Base-by-base conservation (phyloP, 805 yeast species). In the Monosporozyma siamensis region DNA sequence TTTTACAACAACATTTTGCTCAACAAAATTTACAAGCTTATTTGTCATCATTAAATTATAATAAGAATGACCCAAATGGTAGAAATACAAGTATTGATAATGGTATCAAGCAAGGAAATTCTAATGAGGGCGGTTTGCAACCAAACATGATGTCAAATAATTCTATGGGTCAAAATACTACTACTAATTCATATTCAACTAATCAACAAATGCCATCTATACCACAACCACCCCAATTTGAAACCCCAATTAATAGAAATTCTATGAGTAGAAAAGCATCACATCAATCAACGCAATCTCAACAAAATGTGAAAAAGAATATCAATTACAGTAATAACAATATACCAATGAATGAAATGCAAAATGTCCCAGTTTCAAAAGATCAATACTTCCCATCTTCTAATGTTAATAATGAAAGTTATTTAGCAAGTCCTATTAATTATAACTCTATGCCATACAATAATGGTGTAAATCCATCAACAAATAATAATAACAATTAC, bases 11-110 rank as follows among this genome's bases (percentile, higher is more conserved):
- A 44, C 59, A 60, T 41, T 46, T 51, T 15, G 67, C 66, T 7
- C 64, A 60, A 44, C 62, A 60, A 42, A 61, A 57, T 42, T 41
- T 63, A 30, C 62, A 61, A 43, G 59, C 61, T 1, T 63, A 59
- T 35, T 40, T 63, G 29, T 44, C 54, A 3, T 52, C 61, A 8
- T 40, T 59, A 34, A 53, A 52, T 23, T 39, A 42, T 26, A 34
- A 36, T 9, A 27, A 36, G 14, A n/a, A 34, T 31, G 23, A 34
- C 8, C 35, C 15, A 32, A 32, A 18, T 10, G 35, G 23, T 9
- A 24, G 27, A 20, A 36, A 27, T 18, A 22, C 21, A 4, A 18
- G 27, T 15, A 4, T n/a, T 6, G 31, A 26, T 20, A 22, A 17
- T 3, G 18, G 1, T 12, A 18, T 12, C 18, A 37, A 37, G 17